These are phyloP conservation scores for Leishmania martiniquensis DNA, from an alignment of 208 protist genomes.

Conservation along the genomic window DNA sequence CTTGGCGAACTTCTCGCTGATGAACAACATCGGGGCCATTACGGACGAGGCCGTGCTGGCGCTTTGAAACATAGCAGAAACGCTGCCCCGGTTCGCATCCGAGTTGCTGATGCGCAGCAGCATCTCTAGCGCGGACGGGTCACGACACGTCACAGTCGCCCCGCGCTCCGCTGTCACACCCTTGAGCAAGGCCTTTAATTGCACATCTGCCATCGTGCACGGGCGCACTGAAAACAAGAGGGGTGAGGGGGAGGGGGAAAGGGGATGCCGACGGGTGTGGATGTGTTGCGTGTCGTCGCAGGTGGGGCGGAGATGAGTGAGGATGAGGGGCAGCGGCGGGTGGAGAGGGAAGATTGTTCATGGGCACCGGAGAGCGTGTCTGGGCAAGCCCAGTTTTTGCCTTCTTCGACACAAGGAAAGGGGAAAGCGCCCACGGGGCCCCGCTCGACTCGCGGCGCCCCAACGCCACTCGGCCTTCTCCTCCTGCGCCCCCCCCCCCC, in stretches of 20 bases:
- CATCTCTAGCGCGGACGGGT: slow-evolving; percentile 39
- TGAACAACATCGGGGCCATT: slow-evolving; percentile 26
- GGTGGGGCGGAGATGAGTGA: background rate
- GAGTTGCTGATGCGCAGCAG: slow-evolving; percentile 31
- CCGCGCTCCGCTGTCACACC: slow-evolving; percentile 33
- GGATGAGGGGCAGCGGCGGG: background rate
- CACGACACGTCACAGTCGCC: slow-evolving; percentile 34
- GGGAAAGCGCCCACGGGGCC: no score
- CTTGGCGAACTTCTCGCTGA: slow-evolving; percentile 12
- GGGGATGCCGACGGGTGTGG: background rate
- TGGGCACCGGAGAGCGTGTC: no score
- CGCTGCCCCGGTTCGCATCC: slow-evolving; percentile 21
- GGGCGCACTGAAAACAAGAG: background rate
- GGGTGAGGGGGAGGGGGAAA: background rate
- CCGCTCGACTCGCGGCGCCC: background rate
- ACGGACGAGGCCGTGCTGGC: background rate
- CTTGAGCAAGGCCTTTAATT: slow-evolving; percentile 16
- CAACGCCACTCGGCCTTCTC: background rate
- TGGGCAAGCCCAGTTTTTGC: no score
- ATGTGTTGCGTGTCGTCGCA: background rate
- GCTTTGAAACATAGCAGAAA: slow-evolving; percentile 29
- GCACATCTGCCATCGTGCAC: slow-evolving; percentile 10
- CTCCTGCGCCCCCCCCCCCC: background rate
- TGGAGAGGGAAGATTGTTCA: no score
- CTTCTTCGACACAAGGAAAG: background rate